Evolutionary conservation across 2,329 filamentous ascomycete species (phyloP).

Genomic region (Pseudopyrenochaeta lycopersici): DNA sequence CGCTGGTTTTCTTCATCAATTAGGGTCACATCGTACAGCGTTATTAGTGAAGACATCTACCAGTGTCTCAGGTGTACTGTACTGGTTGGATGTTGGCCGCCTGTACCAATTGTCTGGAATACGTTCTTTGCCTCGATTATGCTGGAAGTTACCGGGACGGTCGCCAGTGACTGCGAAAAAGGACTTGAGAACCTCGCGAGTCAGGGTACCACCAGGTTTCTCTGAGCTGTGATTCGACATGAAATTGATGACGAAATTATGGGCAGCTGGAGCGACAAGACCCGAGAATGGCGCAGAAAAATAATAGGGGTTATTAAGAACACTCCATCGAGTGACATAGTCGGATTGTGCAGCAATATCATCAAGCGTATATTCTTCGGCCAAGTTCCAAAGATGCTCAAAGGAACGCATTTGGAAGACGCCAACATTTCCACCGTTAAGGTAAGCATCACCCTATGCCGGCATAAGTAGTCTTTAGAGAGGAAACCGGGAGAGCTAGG

Average conservation of each 20-base stretch:
- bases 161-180: constrained; percentile 29
- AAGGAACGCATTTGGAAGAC: constrained; percentile 28
- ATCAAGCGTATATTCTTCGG: constrained; percentile 21
- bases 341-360: constrained; percentile 22
- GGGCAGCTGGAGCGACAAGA: constrained; percentile 23
- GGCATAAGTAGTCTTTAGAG: not conserved
- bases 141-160: constrained; percentile 22
- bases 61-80: constrained; percentile 14
- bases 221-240: constrained; percentile 32
- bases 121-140: constrained; percentile 25
- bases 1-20: not conserved
- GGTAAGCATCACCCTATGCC: constrained; percentile 21
- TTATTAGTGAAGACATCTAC: constrained; percentile 22
- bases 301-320: constrained; percentile 27
- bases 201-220: constrained; percentile 27
- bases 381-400: constrained; percentile 16
- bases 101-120: constrained; percentile 33
- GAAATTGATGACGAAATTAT: constrained; percentile 27
- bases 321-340: constrained; percentile 23
- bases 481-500: constrained; percentile 4
- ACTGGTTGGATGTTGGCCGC: constrained; percentile 4
- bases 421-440: constrained; percentile 20
- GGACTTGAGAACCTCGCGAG: constrained; percentile 24
- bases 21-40: constrained; percentile 4
- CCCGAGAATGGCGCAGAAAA: constrained; percentile 26